Evolutionary conservation across 2,329 filamentous ascomycete genomes (phyloP), one percentile per base, ranked within the genome.

Genomic region (Incumbomyces delicatus): DNA sequence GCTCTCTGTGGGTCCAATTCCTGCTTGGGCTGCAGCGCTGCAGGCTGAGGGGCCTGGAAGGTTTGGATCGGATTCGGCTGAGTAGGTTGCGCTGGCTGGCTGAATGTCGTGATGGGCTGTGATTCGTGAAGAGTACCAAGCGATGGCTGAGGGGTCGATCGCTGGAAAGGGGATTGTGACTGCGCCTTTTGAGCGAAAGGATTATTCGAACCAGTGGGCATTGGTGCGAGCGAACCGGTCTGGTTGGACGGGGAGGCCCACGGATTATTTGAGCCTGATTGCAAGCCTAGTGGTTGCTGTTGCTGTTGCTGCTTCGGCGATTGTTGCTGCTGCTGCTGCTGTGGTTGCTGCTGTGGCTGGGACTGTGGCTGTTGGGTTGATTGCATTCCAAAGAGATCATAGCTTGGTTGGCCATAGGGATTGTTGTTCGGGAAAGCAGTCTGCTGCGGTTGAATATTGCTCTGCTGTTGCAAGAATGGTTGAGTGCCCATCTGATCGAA

Each of bases 131-230:
- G 72, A 2, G 82, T 80, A 57, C 80, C 79, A 42, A 96, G 75
- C 2, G 82, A 80, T 11, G 87, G 81, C 70, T 81, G 61, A 70
- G 78, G 60, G 72, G 81, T 69, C 55, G 76, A 69, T 48, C 75
- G 71, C 49, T 66, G 66, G 60, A 84, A 80, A n/a, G 82, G 76
- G 11, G 77, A 74, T 13, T 54, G 53, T 13, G 54, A 51, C 33
- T 50, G 53, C 6, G 50, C 41, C 38, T 44, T 54, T 41, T 56
- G 55, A 20, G 92, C 90, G 61, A 98, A 98, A 2, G 92, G 92
- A 63, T 98, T 98, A 72, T 98, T 98, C 13, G 92, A 96, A 40
- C 92, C 92, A 2, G 92, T 98, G 2, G 86, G 83, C 61, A 87
- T 84, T 3, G 88, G 85, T 61, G 85, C 82, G 53, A 95, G 68